These are phyloP conservation scores for Hemileccinum rubropunctum DNA, from an alignment of 768 basidiomycete species.

Conservation along the genomic window DNA sequence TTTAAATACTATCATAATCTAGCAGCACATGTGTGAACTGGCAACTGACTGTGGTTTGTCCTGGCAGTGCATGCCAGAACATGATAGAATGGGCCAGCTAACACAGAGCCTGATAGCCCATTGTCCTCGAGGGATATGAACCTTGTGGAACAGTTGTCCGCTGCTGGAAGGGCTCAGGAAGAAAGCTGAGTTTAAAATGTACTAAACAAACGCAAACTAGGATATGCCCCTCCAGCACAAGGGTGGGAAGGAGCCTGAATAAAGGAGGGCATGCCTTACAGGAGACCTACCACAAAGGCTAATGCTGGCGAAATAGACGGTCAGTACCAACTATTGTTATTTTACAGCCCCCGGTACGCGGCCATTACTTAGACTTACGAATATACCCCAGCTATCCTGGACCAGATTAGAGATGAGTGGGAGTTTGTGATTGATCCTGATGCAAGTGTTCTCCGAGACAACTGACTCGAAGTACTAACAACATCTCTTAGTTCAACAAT, in stretches of 20 bases:
- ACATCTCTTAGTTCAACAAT: slow-evolving; percentile 72
- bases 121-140: too few species aligned
- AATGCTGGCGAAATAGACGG: slow-evolving; percentile 85
- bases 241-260: slow-evolving; percentile 66
- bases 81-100: too few species aligned
- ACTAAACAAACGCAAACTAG: too few species aligned
- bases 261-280: slow-evolving; percentile 62
- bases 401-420: slow-evolving; percentile 88
- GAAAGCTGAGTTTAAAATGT: too few species aligned
- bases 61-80: too few species aligned
- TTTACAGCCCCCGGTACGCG: background rate
- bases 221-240: too few species aligned
- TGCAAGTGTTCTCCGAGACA: slow-evolving; percentile 41
- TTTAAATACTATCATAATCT: too few species aligned
- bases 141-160: too few species aligned
- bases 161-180: too few species aligned
- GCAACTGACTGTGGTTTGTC: too few species aligned
- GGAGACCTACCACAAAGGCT: slow-evolving; percentile 49
- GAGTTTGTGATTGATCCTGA: slow-evolving; percentile 81
- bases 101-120: too few species aligned
- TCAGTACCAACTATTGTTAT: slow-evolving; percentile 34
- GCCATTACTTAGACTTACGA: background rate
- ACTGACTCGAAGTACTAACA: slow-evolving; percentile 5
- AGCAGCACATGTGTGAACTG: too few species aligned
- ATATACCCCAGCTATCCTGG: slow-evolving; percentile 62